These are phyloP conservation scores for Blastobotrys persicus DNA, from an alignment of 1,139 yeast species.

Conservation along the genomic window DNA sequence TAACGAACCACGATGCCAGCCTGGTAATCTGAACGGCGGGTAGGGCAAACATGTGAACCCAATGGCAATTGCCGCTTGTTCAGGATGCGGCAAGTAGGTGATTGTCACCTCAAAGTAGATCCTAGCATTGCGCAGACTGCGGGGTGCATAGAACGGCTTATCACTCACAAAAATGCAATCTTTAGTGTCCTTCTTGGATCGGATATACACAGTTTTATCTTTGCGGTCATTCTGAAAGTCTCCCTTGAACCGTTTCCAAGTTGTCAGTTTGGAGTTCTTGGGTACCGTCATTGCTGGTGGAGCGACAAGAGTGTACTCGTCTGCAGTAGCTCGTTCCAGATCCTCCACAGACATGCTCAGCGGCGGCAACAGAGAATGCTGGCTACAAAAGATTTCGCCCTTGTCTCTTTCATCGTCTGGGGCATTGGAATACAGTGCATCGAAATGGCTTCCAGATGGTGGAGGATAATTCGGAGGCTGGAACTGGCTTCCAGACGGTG, in stretches of 20 bases:
- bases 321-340: constrained; percentile 13
- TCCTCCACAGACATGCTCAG: constrained; percentile 11
- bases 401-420: constrained; percentile 26
- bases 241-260: constrained; percentile 26
- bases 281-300: constrained; percentile 24
- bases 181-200: constrained; percentile 21
- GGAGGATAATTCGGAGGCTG: constrained; percentile 25
- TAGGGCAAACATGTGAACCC: constrained; percentile 33
- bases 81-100: constrained; percentile 25
- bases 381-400: constrained; percentile 25
- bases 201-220: constrained; percentile 21
- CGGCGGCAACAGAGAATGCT: constrained; percentile 21
- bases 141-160: constrained; percentile 26
- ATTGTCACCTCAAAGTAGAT: constrained; percentile 32
- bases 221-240: constrained; percentile 21
- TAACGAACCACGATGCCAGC: constrained; percentile 34
- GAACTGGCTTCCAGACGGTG: constrained; percentile 21
- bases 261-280: constrained; percentile 16
- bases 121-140: constrained; percentile 12
- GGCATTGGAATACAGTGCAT: constrained; percentile 25
- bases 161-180: constrained; percentile 28
- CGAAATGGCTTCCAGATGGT: constrained; percentile 20
- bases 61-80: constrained; percentile 28
- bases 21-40: constrained; percentile 33
- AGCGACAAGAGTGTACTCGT: constrained; percentile 18